Conservation (phyloP, 345 rosid genomes). For the Geranium rotundifolium region DNA sequence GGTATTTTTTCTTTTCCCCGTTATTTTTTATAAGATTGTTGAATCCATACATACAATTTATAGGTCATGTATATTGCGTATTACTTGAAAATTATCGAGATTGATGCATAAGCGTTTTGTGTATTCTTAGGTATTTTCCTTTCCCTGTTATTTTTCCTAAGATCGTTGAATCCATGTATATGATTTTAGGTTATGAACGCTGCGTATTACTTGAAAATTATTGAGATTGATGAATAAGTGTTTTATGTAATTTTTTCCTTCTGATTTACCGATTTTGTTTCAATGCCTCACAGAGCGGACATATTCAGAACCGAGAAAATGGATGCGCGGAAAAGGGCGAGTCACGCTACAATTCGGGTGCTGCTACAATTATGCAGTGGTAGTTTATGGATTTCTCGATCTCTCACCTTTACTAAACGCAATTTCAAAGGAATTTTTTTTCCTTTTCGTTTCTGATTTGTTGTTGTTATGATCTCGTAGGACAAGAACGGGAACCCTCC, state of each 20-base stretch:
- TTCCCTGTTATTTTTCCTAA: not conserved
- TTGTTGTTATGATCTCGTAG: constrained; percentile 13
- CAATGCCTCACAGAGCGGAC: constrained; percentile 33
- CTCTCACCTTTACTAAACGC: no score
- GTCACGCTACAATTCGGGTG: constrained; percentile 60
- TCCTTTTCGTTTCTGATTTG: not conserved
- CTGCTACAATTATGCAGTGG: constrained; percentile 48
- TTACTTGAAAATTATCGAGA: no score
- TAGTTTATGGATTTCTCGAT: constrained; percentile 6
- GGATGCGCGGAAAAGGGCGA: constrained; percentile 74
- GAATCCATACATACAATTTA: no score
- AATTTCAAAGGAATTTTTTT: no score
- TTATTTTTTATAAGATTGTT: no score
- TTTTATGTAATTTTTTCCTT: no score
- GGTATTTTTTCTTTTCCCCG: constrained; percentile 14
- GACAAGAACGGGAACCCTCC: constrained; percentile 54
- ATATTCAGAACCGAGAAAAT: constrained; percentile 48
- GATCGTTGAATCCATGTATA: no score
- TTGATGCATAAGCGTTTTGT: not conserved
- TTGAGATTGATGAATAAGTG: not conserved
- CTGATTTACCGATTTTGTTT: not conserved
- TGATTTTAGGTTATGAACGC: no score
- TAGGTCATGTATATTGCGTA: no score
- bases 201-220: no score
- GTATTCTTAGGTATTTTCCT: constrained; percentile 21